A percentile compares a stretch with the other conserved stretches of the same genome.
These are phyloP conservation scores for Chrysoporthe deuterocubensis DNA, from an alignment of 2,329 filamentous ascomycete species.

Conservation along the genomic window DNA sequence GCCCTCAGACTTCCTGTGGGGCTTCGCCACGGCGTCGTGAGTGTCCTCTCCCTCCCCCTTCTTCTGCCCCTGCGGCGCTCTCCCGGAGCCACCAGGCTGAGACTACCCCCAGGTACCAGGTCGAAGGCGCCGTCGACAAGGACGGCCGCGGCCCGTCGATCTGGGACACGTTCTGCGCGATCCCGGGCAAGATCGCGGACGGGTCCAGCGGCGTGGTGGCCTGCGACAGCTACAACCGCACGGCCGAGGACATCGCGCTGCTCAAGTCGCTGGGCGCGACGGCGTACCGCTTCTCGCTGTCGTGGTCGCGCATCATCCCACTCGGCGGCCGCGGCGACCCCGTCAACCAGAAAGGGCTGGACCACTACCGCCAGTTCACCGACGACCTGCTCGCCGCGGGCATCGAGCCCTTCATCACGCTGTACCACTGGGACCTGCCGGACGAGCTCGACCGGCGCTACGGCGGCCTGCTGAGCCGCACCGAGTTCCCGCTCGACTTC, in stretches of 20 bases:
- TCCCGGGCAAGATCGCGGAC: slow-evolving; percentile 81
- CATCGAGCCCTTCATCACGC: slow-evolving; percentile 80
- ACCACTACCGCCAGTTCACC: slow-evolving; percentile 78
- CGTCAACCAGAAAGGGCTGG: slow-evolving; percentile 76
- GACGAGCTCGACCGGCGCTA: slow-evolving; percentile 79
- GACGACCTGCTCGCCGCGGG: slow-evolving; percentile 77
- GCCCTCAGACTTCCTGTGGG: slow-evolving; percentile 75
- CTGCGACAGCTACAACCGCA: slow-evolving; percentile 86
- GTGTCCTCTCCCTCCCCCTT: too few species aligned
- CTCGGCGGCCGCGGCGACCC: slow-evolving; percentile 83
- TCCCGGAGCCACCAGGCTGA: background rate
- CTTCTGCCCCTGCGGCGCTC: too few species aligned
- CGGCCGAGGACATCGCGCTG: slow-evolving; percentile 75
- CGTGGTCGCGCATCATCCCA: slow-evolving; percentile 84
- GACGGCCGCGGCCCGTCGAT: slow-evolving; percentile 83
- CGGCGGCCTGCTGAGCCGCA: slow-evolving; percentile 77
- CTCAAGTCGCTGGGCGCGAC: slow-evolving; percentile 74
- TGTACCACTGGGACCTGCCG: slow-evolving; percentile 89
- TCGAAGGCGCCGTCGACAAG: slow-evolving; percentile 75
- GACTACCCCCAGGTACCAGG: slow-evolving; percentile 70
- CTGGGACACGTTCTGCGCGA: slow-evolving; percentile 87
- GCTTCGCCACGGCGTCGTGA: slow-evolving; percentile 78
- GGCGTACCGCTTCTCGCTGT: slow-evolving; percentile 83
- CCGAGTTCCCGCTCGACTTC: slow-evolving; percentile 82
- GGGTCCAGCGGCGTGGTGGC: slow-evolving; percentile 75